Percentiles rank a stretch among this genome's conserved stretches.
Conservation (phyloP, 352 stramenopile species). For the Phytophthora parvispora region DNA sequence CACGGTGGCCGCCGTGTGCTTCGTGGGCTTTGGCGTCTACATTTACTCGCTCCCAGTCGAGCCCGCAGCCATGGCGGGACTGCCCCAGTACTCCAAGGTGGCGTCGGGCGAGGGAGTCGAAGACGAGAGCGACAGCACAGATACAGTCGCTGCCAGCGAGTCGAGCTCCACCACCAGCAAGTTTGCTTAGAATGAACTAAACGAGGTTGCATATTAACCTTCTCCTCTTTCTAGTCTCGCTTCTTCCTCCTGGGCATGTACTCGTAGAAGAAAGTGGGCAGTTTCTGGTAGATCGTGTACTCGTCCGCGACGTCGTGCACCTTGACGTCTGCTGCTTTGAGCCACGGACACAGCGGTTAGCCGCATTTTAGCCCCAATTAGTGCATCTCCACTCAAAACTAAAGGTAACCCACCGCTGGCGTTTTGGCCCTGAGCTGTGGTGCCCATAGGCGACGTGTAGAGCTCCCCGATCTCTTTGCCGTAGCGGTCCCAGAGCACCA, state of each 20-base stretch:
- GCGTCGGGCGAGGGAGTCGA: slow-evolving; percentile 11
- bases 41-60: slow-evolving; percentile 82
- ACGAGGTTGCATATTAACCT: slow-evolving; percentile 1
- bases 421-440: slow-evolving; percentile 27
- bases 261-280: slow-evolving; percentile 92
- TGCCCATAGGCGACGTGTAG: slow-evolving; percentile 62
- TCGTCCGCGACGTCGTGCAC: slow-evolving; percentile 83
- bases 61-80: neutral
- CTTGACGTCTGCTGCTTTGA: slow-evolving; percentile 48
- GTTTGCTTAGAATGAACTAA: neutral
- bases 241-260: slow-evolving; percentile 84
- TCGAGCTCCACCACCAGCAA: neutral
- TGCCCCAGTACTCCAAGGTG: slow-evolving; percentile 41
- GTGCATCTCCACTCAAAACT: neutral
- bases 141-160: neutral
- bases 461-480: slow-evolving; percentile 87
- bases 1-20: slow-evolving; percentile 66
- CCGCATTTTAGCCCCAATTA: neutral
- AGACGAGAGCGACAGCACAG: slow-evolving; percentile 13
- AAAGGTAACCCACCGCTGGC: slow-evolving; percentile 30
- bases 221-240: slow-evolving; percentile 25
- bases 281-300: slow-evolving; percentile 88
- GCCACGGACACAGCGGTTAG: neutral
- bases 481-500: slow-evolving; percentile 86
- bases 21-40: slow-evolving; percentile 80